Conservation (phyloP, 73 alveolate genomes). For the Stentor coeruleus region DNA sequence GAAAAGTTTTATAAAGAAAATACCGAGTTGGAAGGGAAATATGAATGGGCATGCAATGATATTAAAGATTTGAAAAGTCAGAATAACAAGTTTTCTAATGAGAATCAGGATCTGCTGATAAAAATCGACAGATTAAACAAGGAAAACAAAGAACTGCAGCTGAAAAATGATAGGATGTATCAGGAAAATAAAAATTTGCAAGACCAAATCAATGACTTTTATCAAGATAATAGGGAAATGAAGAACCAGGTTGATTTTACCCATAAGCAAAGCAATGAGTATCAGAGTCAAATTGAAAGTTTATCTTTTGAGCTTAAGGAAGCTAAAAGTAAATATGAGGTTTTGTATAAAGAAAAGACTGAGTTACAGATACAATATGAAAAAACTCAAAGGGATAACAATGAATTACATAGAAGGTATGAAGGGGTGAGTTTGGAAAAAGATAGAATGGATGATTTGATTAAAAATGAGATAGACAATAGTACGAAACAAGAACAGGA, state of each 20-base stretch:
- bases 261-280: no score
- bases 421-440: background rate
- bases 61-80: background rate
- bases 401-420: background rate
- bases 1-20: background rate
- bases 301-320: no score
- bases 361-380: background rate
- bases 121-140: background rate
- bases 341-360: background rate
- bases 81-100: background rate
- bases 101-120: background rate
- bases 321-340: no score
- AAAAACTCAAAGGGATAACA: background rate
- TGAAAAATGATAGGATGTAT: background rate
- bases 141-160: background rate
- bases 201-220: background rate
- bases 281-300: no score
- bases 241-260: background rate
- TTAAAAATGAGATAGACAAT: no score
- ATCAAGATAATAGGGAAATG: background rate
- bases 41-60: background rate
- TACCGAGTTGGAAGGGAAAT: background rate
- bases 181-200: no score
- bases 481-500: background rate
- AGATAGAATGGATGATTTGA: no score